Evolutionary conservation across 148 eudicot genomes (phyloP).

Genomic region (Nepenthes mirabilis): DNA sequence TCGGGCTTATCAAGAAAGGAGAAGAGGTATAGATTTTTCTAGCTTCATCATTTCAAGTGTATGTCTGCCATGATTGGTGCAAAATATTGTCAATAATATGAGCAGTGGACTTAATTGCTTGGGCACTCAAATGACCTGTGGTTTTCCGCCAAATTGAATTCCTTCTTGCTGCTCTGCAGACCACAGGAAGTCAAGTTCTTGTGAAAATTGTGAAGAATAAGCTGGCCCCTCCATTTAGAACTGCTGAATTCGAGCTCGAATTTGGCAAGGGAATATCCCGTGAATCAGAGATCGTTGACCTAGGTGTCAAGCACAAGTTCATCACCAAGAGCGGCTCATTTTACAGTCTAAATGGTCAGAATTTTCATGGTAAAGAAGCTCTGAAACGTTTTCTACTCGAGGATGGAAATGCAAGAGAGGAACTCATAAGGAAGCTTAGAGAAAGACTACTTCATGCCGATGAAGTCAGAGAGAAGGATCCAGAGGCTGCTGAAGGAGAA

Average conservation of each 20-base stretch:
- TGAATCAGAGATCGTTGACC: constrained; percentile 57
- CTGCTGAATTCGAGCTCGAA: constrained; percentile 72
- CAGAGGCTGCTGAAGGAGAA: constrained; percentile 17
- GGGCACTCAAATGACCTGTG: too few relatives aligned
- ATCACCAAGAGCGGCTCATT: constrained; percentile 35
- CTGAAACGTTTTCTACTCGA: constrained; percentile 36
- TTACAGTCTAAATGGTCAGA: constrained; percentile 28
- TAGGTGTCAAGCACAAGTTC: constrained; percentile 66
- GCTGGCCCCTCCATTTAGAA: constrained; percentile 88
- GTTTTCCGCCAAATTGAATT: neutral
- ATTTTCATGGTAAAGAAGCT: constrained; percentile 51
- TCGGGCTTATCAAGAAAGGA: constrained; percentile 72
- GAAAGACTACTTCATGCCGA: constrained; percentile 40
- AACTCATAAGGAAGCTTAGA: constrained; percentile 39
- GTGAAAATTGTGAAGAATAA: constrained; percentile 92
- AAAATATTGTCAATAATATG: neutral
- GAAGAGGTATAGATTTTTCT: constrained; percentile 59
- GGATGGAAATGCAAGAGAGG: constrained; percentile 34
- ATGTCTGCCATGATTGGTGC: too few relatives aligned
- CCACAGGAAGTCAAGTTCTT: constrained; percentile 59
- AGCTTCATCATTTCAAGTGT: too few relatives aligned
- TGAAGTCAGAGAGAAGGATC: constrained; percentile 14
- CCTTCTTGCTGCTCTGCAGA: constrained; percentile 27
- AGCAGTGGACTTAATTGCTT: neutral
- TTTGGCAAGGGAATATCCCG: constrained; percentile 82